Base-by-base conservation (phyloP, 2,329 filamentous ascomycete species). In the Penicillium psychrosexuale region DNA sequence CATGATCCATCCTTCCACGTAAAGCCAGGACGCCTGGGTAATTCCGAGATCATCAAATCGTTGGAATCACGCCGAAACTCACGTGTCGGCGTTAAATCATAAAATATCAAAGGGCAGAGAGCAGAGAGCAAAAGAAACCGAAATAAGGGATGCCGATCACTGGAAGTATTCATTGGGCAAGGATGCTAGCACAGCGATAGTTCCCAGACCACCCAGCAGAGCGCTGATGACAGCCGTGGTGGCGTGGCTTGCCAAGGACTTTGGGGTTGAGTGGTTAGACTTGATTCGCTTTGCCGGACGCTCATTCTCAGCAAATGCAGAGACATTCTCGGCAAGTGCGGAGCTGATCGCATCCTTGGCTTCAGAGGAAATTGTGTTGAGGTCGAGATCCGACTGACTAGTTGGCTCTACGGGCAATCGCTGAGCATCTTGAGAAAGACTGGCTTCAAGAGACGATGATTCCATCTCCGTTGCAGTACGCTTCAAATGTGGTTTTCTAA, bases 111-210 rank as follows among this genome's bases (percentile, higher is more conserved):
- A 30, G 17, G 3, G 11, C 13, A 27, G 17, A 19, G 19, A 37
- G 11, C 13, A 27, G 17, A 19, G 19, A 37, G 38, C 11, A 46
- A 39, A 38, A 11, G 15, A 19, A 31, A 39, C 19, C 31, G 22
- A 51, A 43, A 2, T 7, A 22, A 24, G 15, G 27, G 31, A 43
- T 31, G 5, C 6, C 31, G 15, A 36, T 61, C 63, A 76, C 37
- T 66, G 61, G 60, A 78, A 78, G 60, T 71, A 78, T 48, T 77
- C 73, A 6, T 70, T 64, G 8, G 76, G 76, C 13, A 78, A 66
- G 24, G 75, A 67, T 12, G 75, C 74, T 42, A 78, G 66, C 17
- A 71, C 62, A 39, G 71, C 67, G 38, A 78, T 67, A 15, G 74
- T 74, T 22, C 75, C 71, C 33, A 78, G 63, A 6, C 74, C 71